phyloP scores from a whole-genome alignment of 768 basidiomycete genomes.

The Pleurotus djamor region DNA sequence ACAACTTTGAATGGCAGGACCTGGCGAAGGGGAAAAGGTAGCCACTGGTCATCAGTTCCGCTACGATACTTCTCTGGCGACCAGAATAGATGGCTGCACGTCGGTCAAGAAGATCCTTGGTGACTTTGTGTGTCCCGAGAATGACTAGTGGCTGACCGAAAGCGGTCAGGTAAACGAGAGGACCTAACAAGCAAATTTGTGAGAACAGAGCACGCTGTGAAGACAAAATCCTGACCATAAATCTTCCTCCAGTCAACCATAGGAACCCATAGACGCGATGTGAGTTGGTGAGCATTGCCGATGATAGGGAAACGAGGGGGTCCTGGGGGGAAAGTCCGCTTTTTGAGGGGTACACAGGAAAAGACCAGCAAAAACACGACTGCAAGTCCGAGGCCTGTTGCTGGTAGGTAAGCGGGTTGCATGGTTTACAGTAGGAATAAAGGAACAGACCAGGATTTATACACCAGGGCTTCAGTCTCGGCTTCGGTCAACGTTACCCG shows the following conservation, averaged over 20 bases:
- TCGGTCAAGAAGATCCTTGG: constrained; percentile 11
- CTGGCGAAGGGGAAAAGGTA: neutral
- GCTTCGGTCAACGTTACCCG: too few relatives aligned
- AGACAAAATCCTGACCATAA: neutral
- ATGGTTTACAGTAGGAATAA: too few relatives aligned
- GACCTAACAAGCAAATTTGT: neutral
- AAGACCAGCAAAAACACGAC: too few relatives aligned
- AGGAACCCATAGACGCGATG: neutral
- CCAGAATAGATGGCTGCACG: constrained; percentile 19
- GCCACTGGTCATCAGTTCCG: neutral
- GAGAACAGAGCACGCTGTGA: neutral
- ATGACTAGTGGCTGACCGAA: constrained; percentile 7
- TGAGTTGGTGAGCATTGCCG: constrained; percentile 7
- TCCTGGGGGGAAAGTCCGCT: constrained; percentile 4
- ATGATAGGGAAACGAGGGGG: constrained; percentile 5
- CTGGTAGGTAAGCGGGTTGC: too few relatives aligned
- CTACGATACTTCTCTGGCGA: constrained; percentile 17
- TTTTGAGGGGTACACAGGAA: too few relatives aligned
- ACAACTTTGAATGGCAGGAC: constrained; percentile 4
- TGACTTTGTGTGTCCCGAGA: constrained; percentile 3
- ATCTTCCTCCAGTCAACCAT: neutral
- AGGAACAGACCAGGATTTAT: too few relatives aligned
- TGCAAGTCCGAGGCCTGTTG: too few relatives aligned
- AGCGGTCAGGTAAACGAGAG: constrained; percentile 6
- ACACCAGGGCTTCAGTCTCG: too few relatives aligned